These are phyloP conservation scores for Millerago galiae DNA, from an alignment of 805 yeast genomes.

Conservation along the genomic window DNA sequence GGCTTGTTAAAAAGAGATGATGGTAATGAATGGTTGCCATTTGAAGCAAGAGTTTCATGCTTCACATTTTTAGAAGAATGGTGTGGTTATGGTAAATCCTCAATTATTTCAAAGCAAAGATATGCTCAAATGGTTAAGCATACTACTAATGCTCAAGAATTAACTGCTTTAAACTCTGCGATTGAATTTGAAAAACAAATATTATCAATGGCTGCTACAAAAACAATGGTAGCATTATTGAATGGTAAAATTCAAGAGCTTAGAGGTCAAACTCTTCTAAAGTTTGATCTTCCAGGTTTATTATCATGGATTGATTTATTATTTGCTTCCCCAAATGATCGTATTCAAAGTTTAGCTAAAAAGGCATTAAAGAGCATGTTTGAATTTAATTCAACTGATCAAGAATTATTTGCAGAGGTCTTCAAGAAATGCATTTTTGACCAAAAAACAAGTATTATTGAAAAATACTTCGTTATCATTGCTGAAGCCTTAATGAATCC, in stretches of 20 bases:
- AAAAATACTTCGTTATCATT: conserved; percentile 65
- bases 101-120: conserved; percentile 55
- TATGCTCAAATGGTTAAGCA: conserved; percentile 50
- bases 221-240: conserved; percentile 80
- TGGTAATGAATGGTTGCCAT: conserved; percentile 61
- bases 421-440: conserved; percentile 66
- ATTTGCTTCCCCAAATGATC: conserved; percentile 51
- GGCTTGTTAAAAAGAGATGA: conserved; percentile 41
- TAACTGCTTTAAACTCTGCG: conserved; percentile 56
- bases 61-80: conserved; percentile 83
- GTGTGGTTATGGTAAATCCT: conserved; percentile 84
- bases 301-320: conserved; percentile 79
- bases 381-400: conserved; percentile 47
- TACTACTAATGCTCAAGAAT: conserved; percentile 29
- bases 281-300: conserved; percentile 65
- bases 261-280: conserved; percentile 45
- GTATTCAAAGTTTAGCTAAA: conserved; percentile 56
- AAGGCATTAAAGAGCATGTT: conserved; percentile 67
- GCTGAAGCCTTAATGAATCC: conserved; percentile 55
- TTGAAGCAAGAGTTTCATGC: conserved; percentile 77
- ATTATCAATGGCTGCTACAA: conserved; percentile 63
- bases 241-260: conserved; percentile 59
- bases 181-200: conserved; percentile 74
- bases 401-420: conserved; percentile 48
- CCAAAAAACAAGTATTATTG: conserved; percentile 45